Evolutionary conservation across 345 rosid genomes (phyloP).

Genomic region (Durio zibethinus): DNA sequence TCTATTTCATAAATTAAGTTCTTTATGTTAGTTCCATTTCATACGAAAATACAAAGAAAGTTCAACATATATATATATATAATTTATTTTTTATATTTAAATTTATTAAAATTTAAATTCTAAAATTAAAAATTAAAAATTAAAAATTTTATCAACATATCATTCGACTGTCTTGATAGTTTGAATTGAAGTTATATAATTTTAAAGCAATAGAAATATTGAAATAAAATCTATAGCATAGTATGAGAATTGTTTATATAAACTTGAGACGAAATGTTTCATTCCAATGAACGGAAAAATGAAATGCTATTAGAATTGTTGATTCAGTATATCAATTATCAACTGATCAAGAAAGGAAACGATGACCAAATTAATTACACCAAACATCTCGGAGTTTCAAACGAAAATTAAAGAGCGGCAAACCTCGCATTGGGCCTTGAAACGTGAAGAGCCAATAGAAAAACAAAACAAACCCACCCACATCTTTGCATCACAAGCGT

Average conservation of each 20-base stretch:
- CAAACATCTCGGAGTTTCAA: not conserved
- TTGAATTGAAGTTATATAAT: too few species aligned
- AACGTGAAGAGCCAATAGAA: not conserved
- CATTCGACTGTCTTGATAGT: too few species aligned
- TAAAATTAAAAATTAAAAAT: too few species aligned
- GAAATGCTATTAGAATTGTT: not conserved
- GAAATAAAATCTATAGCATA: too few species aligned
- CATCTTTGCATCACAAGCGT: not conserved
- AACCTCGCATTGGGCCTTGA: constrained; percentile 49
- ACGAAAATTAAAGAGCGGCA: not conserved
- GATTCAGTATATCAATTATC: not conserved
- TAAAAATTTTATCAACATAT: too few species aligned
- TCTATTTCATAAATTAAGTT: not conserved
- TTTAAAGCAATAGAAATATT: not conserved
- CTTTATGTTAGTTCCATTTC: not conserved
- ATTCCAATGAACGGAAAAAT: too few species aligned
- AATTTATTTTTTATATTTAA: too few species aligned
- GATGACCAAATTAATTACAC: not conserved
- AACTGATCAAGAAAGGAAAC: not conserved
- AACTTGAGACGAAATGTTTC: too few species aligned
- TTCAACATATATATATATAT: not conserved
- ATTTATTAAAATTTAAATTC: too few species aligned
- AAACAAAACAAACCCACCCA: not conserved
- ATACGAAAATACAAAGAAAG: not conserved
- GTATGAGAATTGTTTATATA: too few species aligned